These are phyloP conservation scores for Penicillium soppii DNA, from an alignment of 495 filamentous ascomycete species.

Conservation along the genomic window DNA sequence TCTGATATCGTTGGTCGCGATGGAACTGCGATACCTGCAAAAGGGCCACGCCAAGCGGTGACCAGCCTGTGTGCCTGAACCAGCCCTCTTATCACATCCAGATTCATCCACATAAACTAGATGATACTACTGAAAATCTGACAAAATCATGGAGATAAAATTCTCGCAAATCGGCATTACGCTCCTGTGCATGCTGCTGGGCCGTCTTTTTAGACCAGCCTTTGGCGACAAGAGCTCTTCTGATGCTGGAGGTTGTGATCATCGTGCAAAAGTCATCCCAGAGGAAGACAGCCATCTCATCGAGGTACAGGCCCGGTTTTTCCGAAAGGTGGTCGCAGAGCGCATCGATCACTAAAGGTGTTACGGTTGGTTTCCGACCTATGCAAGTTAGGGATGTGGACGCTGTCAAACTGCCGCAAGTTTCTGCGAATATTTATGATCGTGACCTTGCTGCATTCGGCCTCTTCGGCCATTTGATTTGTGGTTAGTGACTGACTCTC, in stretches of 20 bases:
- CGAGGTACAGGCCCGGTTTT: not conserved
- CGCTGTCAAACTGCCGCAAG: not conserved
- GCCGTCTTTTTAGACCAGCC: slow-evolving; percentile 19
- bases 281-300: not conserved
- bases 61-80: slow-evolving; percentile 10
- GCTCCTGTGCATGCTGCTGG: slow-evolving; percentile 8
- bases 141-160: slow-evolving; percentile 33
- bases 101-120: slow-evolving; percentile 7
- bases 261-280: too few relatives aligned
- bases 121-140: slow-evolving; percentile 28
- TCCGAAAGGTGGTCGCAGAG: not conserved
- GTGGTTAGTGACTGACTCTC: too few relatives aligned
- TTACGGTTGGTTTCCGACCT: not conserved
- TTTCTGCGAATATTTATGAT: not conserved
- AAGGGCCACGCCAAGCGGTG: slow-evolving; percentile 26
- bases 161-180: slow-evolving; percentile 34
- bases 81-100: slow-evolving; percentile 23
- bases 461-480: slow-evolving; percentile 7
- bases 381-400: not conserved
- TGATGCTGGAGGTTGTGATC: too few relatives aligned
- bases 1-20: slow-evolving; percentile 33
- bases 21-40: slow-evolving; percentile 31
- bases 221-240: not conserved
- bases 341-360: not conserved
- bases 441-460: slow-evolving; percentile 5